phyloP scores from a whole-genome alignment of 1,284 basidiomycete genomes.

The Leccinum fuscescens region DNA sequence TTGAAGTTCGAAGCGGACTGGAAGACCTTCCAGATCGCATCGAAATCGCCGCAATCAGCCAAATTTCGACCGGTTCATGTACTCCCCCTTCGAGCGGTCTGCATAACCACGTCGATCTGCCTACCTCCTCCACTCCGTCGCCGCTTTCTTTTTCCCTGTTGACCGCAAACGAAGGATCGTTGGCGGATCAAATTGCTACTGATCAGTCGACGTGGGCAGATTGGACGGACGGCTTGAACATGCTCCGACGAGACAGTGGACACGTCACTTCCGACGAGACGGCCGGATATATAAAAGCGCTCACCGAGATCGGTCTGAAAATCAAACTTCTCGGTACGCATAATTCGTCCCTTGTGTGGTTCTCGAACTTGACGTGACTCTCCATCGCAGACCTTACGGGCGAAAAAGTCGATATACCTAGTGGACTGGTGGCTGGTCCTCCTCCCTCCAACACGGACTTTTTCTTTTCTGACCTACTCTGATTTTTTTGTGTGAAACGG shows the following conservation, averaged over 20 bases:
- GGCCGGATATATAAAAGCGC: constrained; percentile 76
- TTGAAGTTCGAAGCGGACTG: constrained; percentile 73
- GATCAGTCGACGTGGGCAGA: constrained; percentile 87
- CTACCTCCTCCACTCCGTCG: constrained; percentile 55
- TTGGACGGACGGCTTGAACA: constrained; percentile 94
- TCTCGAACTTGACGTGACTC: constrained; percentile 1
- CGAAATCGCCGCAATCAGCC: constrained; percentile 75
- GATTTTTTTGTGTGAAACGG: constrained; percentile 4
- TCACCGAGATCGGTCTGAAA: constrained; percentile 93
- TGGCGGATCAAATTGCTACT: constrained; percentile 86
- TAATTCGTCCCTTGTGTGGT: not conserved
- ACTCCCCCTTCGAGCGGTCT: constrained; percentile 62
- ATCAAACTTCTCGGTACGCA: constrained; percentile 83
- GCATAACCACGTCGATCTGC: constrained; percentile 57
- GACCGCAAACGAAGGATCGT: constrained; percentile 67
- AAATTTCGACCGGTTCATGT: constrained; percentile 79
- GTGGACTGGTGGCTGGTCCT: constrained; percentile 63
- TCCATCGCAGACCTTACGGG: constrained; percentile 74
- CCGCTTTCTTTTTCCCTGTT: constrained; percentile 80
- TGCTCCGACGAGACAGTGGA: constrained; percentile 76
- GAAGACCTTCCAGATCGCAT: constrained; percentile 87
- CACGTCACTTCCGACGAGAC: constrained; percentile 85
- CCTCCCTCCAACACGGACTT: constrained; percentile 83
- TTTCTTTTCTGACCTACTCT: constrained; percentile 74
- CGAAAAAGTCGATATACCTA: constrained; percentile 89